These are phyloP conservation scores for Whalleya microplaca DNA, from an alignment of 2,329 filamentous ascomycete species.

Conservation along the genomic window DNA sequence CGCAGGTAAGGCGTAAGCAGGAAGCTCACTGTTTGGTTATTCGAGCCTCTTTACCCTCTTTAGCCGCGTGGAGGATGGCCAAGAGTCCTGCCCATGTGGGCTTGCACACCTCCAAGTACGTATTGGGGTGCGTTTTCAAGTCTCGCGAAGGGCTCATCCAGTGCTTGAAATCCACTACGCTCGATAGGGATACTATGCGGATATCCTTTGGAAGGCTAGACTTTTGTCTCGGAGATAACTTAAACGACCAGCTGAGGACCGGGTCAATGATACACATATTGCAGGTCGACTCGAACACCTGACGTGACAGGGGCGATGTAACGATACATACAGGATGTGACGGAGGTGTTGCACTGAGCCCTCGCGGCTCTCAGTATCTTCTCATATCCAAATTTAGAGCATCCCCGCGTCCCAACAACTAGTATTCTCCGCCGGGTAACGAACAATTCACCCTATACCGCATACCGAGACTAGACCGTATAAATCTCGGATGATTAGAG, in stretches of 20 bases:
- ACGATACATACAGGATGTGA: constrained; percentile 15
- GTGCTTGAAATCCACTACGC: neutral
- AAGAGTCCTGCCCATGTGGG: constrained; percentile 1
- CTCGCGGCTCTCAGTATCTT: constrained; percentile 1
- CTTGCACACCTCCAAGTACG: neutral
- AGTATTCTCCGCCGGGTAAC: constrained; percentile 22
- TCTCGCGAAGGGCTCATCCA: constrained; percentile 11
- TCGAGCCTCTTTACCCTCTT: constrained; percentile 35
- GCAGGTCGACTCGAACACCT: constrained; percentile 19
- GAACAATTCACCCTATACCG: constrained; percentile 19
- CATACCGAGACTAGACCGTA: constrained; percentile 16
- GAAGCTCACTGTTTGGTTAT: constrained; percentile 21
- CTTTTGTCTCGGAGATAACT: constrained; percentile 7
- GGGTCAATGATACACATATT: neutral
- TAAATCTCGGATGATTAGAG: constrained; percentile 17
- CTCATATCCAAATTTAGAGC: constrained; percentile 13
- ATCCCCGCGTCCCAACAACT: constrained; percentile 13
- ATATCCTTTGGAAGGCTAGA: constrained; percentile 13
- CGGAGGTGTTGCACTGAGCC: constrained; percentile 1
- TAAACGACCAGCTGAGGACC: neutral
- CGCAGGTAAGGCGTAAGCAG: constrained; percentile 17
- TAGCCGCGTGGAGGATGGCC: constrained; percentile 31
- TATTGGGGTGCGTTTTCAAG: constrained; percentile 8
- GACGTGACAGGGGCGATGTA: constrained; percentile 18
- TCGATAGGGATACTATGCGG: neutral